These are phyloP conservation scores for Yamadazyma kanchanaburiensis DNA, from an alignment of 1,139 yeast species.

Conservation along the genomic window DNA sequence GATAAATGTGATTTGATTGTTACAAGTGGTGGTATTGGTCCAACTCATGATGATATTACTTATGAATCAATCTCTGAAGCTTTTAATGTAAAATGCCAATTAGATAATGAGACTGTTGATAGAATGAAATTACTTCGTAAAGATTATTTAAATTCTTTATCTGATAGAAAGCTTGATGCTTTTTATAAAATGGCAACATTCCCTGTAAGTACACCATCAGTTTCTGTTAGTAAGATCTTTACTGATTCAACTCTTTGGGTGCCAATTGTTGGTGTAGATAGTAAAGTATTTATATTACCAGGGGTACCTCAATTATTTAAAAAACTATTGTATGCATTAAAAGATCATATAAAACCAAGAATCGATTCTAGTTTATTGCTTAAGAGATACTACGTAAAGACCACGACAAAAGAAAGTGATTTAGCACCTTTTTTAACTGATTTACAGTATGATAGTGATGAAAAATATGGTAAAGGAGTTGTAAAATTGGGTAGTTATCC, in stretches of 20 bases:
- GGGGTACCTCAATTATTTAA: constrained; percentile 78
- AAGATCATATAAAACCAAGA: constrained; percentile 22
- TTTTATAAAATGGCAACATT: constrained; percentile 77
- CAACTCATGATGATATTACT: constrained; percentile 88
- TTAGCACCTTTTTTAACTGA: constrained; percentile 61
- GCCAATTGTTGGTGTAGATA: constrained; percentile 66
- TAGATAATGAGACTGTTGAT: constrained; percentile 56
- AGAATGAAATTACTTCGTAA: constrained; percentile 54
- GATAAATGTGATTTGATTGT: constrained; percentile 63
- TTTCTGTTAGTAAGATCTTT: constrained; percentile 52
- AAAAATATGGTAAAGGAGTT: constrained; percentile 25
- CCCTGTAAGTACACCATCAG: constrained; percentile 37
- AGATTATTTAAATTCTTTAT: constrained; percentile 33
- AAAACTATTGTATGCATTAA: constrained; percentile 38
- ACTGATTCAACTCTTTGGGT: constrained; percentile 70
- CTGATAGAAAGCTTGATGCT: constrained; percentile 50
- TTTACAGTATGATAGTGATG: constrained; percentile 47
- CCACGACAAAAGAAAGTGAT: constrained; percentile 58
- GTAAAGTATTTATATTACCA: constrained; percentile 68
- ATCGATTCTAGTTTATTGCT: constrained; percentile 22
- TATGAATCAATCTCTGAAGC: constrained; percentile 69
- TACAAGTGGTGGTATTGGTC: constrained; percentile 85
- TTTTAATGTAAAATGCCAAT: constrained; percentile 45
- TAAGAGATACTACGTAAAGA: constrained; percentile 58
- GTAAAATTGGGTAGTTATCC: constrained; percentile 85